Percentiles rank a stretch among this genome's conserved stretches.
Conservation (phyloP, 176 grass and related monocot species). For the Stipa capillata region DNA sequence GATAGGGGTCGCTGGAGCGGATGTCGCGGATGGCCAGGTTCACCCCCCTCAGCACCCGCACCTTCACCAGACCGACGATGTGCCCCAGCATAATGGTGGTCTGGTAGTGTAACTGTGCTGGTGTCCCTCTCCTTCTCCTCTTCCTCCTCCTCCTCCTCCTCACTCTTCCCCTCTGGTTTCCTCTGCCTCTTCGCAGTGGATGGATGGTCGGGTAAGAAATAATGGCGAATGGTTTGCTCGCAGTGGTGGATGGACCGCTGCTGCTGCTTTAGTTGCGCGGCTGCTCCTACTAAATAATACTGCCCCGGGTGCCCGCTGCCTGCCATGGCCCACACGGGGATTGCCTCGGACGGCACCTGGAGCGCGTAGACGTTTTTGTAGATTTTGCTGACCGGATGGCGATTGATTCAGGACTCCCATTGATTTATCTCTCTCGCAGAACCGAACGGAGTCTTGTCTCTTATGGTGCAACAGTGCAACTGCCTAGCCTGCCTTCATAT, state of each 20-base stretch:
- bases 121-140: not conserved
- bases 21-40: conserved; percentile 78
- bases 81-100: conserved; percentile 32
- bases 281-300: not conserved
- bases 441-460: no score
- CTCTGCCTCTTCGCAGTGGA: no score
- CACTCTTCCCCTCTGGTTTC: no score
- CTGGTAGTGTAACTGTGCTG: no score
- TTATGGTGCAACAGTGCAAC: no score
- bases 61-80: conserved; percentile 61
- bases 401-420: no score
- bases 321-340: no score
- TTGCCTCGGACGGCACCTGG: no score
- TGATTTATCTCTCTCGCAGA: no score
- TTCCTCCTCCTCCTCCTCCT: not conserved
- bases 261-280: not conserved
- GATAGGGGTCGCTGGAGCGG: conserved; percentile 65
- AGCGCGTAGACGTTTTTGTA: not conserved
- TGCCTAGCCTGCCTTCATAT: no score
- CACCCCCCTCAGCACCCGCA: conserved; percentile 67
- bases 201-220: not conserved
- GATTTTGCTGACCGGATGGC: not conserved
- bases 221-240: not conserved
- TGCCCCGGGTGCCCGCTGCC: no score
- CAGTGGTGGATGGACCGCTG: not conserved